phyloP scores from a whole-genome alignment of 768 basidiomycete genomes.

The Boletus huronensis region DNA sequence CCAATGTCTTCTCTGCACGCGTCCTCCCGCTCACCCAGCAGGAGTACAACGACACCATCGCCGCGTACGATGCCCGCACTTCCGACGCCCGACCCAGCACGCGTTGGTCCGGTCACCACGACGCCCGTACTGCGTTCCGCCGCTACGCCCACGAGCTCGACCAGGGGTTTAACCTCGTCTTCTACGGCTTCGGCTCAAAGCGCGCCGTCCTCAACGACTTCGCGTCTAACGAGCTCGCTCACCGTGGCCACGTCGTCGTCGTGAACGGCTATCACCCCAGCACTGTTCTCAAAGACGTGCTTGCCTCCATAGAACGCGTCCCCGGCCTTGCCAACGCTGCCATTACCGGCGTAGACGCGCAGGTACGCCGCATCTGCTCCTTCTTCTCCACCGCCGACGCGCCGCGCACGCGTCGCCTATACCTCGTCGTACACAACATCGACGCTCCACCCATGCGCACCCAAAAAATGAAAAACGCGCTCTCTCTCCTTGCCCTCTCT shows the following conservation, averaged over 20 bases:
- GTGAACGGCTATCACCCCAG: slow-evolving; percentile 76
- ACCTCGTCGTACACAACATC: slow-evolving; percentile 85
- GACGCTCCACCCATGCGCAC: slow-evolving; percentile 71
- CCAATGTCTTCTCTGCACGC: slow-evolving; percentile 73
- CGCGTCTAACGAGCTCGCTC: slow-evolving; percentile 52
- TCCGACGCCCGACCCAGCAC: slow-evolving; percentile 9
- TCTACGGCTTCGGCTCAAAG: slow-evolving; percentile 92
- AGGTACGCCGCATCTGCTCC: slow-evolving; percentile 60
- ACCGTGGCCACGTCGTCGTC: slow-evolving; percentile 67
- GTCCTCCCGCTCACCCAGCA: slow-evolving; percentile 68
- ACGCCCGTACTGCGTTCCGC: slow-evolving; percentile 40
- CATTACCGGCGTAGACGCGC: slow-evolving; percentile 47
- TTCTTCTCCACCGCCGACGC: slow-evolving; percentile 48
- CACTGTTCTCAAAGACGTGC: slow-evolving; percentile 64
- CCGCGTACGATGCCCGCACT: slow-evolving; percentile 19
- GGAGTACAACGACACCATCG: slow-evolving; percentile 45
- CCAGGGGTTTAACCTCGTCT: slow-evolving; percentile 83
- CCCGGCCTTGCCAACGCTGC: slow-evolving; percentile 17
- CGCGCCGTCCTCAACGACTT: slow-evolving; percentile 71
- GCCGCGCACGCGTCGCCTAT: slow-evolving; percentile 47
- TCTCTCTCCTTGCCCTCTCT: slow-evolving; percentile 70
- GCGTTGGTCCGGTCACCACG: slow-evolving; percentile 19
- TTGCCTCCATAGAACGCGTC: slow-evolving; percentile 52
- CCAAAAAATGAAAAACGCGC: slow-evolving; percentile 56
- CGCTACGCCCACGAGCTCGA: slow-evolving; percentile 69